phyloP scores from a whole-genome alignment of 805 yeast species.

The Candida qinlingensis region DNA sequence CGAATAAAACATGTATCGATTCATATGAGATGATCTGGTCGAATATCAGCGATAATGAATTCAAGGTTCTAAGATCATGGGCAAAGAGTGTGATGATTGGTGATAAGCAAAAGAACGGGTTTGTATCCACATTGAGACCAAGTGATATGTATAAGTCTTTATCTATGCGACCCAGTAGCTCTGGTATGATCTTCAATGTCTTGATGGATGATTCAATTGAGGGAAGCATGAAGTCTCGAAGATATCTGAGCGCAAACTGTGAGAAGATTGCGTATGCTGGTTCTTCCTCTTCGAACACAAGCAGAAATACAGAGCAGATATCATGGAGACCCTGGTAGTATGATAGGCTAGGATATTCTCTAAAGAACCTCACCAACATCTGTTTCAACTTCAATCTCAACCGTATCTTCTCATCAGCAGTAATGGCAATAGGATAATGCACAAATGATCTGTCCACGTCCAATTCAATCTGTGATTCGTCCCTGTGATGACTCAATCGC shows the following conservation, averaged over 20 bases:
- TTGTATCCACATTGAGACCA: constrained; percentile 38
- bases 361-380: constrained; percentile 48
- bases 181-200: constrained; percentile 63
- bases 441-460: constrained; percentile 75
- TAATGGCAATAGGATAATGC: constrained; percentile 27
- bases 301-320: constrained; percentile 59
- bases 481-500: constrained; percentile 39
- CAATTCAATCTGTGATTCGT: constrained; percentile 71
- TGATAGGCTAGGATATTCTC: constrained; percentile 54
- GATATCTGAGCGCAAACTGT: constrained; percentile 48
- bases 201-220: constrained; percentile 59
- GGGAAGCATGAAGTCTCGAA: constrained; percentile 84
- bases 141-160: constrained; percentile 31
- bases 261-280: constrained; percentile 36
- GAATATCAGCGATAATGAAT: constrained; percentile 55
- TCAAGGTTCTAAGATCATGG: constrained; percentile 54
- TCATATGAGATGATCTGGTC: constrained; percentile 58
- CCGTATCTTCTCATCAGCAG: constrained; percentile 15
- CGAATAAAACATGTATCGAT: constrained; percentile 49
- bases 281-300: constrained; percentile 40
- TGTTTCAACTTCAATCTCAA: constrained; percentile 24
- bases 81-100: constrained; percentile 72
- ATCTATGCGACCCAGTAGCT: constrained; percentile 48
- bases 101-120: constrained; percentile 69
- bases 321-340: constrained; percentile 96